Conservation (phyloP, 2,329 filamentous ascomycete species). For the Colletotrichum shisoi region DNA sequence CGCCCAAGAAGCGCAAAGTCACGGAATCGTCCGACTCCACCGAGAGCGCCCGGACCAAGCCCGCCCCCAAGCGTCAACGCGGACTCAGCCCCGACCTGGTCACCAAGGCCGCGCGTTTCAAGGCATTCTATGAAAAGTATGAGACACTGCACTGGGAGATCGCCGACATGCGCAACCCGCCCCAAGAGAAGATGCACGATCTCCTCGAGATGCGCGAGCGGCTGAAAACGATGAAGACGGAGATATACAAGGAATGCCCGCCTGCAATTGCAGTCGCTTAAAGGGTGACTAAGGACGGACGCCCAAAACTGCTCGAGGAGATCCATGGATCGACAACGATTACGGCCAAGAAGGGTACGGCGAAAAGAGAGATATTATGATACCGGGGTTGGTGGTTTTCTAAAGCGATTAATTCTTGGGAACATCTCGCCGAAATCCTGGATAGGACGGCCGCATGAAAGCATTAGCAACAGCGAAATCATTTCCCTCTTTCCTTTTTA, state of each 20-base stretch:
- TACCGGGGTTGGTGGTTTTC: constrained; percentile 13
- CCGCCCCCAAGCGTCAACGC: constrained; percentile 51
- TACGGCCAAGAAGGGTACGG: constrained; percentile 12
- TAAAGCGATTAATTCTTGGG: constrained; percentile 33
- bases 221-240: constrained; percentile 64
- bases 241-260: constrained; percentile 62
- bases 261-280: constrained; percentile 42
- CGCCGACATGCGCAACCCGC: constrained; percentile 58
- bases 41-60: constrained; percentile 37
- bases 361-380: constrained; percentile 13
- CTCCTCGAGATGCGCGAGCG: constrained; percentile 64
- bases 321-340: constrained; percentile 20
- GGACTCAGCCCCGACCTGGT: constrained; percentile 58
- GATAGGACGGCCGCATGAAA: constrained; percentile 36
- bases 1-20: constrained; percentile 57
- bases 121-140: constrained; percentile 65
- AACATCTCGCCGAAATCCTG: constrained; percentile 32
- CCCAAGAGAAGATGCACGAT: constrained; percentile 59
- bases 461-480: constrained; percentile 39
- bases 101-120: constrained; percentile 63
- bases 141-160: constrained; percentile 65
- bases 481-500: constrained; percentile 17
- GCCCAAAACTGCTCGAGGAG: neutral
- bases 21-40: constrained; percentile 40
- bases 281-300: constrained; percentile 6